Evolutionary conservation across 2,329 filamentous ascomycete genomes (phyloP).

Genomic region (Ophiostoma tasmaniense): DNA sequence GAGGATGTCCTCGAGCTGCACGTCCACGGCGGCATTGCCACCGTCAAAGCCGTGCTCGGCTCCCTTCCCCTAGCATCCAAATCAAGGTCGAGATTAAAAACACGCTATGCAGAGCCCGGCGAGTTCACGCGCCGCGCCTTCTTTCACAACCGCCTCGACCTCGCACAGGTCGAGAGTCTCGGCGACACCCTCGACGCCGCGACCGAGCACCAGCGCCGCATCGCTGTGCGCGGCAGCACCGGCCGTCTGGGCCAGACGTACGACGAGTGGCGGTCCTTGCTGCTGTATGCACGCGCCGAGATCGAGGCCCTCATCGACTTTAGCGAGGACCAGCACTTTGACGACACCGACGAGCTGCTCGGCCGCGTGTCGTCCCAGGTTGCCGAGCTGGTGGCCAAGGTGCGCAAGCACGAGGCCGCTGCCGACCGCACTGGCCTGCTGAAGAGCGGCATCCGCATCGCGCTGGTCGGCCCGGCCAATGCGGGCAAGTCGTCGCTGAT

Average conservation of each 20-base stretch:
- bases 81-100: neutral
- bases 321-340: conserved; percentile 93
- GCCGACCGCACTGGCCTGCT: conserved; percentile 76
- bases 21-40: conserved; percentile 84
- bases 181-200: conserved; percentile 57
- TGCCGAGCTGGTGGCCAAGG: conserved; percentile 48
- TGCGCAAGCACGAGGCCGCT: conserved; percentile 55
- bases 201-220: conserved; percentile 86
- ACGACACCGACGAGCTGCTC: conserved; percentile 74
- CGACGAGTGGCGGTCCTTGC: conserved; percentile 67
- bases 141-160: conserved; percentile 71
- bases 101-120: conserved; percentile 63
- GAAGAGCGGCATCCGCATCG: conserved; percentile 74
- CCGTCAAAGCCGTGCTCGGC: conserved; percentile 74
- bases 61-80: conserved; percentile 52
- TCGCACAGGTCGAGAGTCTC: conserved; percentile 70
- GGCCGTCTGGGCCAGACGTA: conserved; percentile 65
- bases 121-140: conserved; percentile 95
- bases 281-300: conserved; percentile 78
- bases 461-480: conserved; percentile 84
- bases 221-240: conserved; percentile 71
- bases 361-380: conserved; percentile 48
- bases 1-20: conserved; percentile 91
- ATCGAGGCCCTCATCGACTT: conserved; percentile 96
- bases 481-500: conserved; percentile 91